A percentile compares a stretch with the other conserved stretches of the same genome.
Evolutionary conservation across 768 basidiomycete species (phyloP).

Genomic region (Infundibulicybe gibba): DNA sequence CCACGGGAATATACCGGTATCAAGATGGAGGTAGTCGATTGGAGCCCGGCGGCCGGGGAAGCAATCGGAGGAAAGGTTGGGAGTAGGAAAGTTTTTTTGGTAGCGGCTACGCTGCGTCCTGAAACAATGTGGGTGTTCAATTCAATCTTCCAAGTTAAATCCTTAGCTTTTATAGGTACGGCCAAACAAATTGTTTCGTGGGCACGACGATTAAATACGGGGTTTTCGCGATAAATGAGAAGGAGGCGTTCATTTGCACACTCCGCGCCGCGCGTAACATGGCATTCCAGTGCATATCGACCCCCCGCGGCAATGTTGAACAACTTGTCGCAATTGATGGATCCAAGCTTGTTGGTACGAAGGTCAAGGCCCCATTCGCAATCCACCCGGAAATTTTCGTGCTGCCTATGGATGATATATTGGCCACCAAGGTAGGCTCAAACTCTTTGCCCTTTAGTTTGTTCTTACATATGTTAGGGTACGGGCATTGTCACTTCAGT

Average conservation of each 20-base stretch:
- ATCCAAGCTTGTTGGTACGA: slow-evolving; percentile 80
- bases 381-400: slow-evolving; percentile 88
- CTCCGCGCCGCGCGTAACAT: slow-evolving; percentile 93
- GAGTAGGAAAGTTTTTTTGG: slow-evolving; percentile 81
- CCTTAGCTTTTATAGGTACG: slow-evolving; percentile 59
- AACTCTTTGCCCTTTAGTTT: background rate
- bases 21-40: slow-evolving; percentile 91
- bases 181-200: slow-evolving; percentile 98
- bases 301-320: slow-evolving; percentile 61
- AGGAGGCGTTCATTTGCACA: slow-evolving; percentile 87
- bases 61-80: slow-evolving; percentile 66
- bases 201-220: slow-evolving; percentile 90
- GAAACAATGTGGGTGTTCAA: slow-evolving; percentile 81
- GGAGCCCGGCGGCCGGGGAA: slow-evolving; percentile 67
- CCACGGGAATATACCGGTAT: slow-evolving; percentile 94
- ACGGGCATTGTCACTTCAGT: slow-evolving; percentile 98
- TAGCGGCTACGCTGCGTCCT: slow-evolving; percentile 94
- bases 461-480: slow-evolving; percentile 44
- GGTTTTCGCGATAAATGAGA: slow-evolving; percentile 82
- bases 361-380: slow-evolving; percentile 88
- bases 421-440: slow-evolving; percentile 77
- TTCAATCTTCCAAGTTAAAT: slow-evolving; percentile 5
- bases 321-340: slow-evolving; percentile 81
- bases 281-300: slow-evolving; percentile 88
- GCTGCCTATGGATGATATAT: slow-evolving; percentile 97